Evolutionary conservation across 345 rosid genomes (phyloP).

Genomic region (Hibiscus trionum): DNA sequence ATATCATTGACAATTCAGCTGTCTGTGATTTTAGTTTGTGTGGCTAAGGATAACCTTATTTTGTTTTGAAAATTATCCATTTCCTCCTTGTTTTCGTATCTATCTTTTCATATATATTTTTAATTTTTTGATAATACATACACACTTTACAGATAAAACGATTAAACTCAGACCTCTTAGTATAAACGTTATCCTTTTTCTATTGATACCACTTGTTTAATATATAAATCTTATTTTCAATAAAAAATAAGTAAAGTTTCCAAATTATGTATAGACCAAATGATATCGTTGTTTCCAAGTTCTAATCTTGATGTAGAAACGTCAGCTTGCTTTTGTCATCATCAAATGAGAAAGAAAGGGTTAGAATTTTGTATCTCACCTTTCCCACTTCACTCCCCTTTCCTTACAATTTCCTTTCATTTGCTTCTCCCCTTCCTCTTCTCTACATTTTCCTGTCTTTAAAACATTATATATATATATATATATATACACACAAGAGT

Average conservation of each 20-base stretch:
- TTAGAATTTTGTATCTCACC: background rate
- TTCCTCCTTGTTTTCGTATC: background rate
- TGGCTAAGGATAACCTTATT: background rate
- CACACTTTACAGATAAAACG: no score
- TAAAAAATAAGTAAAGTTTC: no score
- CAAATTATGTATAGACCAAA: background rate
- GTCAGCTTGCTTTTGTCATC: conserved; percentile 15
- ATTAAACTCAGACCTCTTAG: no score
- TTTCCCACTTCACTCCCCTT: conserved; percentile 9
- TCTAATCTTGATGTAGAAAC: background rate
- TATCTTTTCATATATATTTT: no score
- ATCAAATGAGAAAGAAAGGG: background rate
- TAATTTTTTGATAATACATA: no score
- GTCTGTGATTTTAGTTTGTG: background rate
- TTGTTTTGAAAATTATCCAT: background rate
- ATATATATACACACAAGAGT: background rate
- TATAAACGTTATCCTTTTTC: no score
- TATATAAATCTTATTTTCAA: no score
- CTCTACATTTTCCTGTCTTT: background rate
- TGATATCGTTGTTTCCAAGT: background rate
- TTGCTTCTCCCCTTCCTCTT: conserved; percentile 32
- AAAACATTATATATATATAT: conserved; percentile 5
- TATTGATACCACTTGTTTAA: no score
- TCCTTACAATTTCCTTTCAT: conserved; percentile 30
- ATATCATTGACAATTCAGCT: background rate